Percentiles rank a stretch among this genome's conserved stretches.
These are phyloP conservation scores for Sequoia sempervirens DNA, from an alignment of 75 land plant genomes.

Conservation along the genomic window DNA sequence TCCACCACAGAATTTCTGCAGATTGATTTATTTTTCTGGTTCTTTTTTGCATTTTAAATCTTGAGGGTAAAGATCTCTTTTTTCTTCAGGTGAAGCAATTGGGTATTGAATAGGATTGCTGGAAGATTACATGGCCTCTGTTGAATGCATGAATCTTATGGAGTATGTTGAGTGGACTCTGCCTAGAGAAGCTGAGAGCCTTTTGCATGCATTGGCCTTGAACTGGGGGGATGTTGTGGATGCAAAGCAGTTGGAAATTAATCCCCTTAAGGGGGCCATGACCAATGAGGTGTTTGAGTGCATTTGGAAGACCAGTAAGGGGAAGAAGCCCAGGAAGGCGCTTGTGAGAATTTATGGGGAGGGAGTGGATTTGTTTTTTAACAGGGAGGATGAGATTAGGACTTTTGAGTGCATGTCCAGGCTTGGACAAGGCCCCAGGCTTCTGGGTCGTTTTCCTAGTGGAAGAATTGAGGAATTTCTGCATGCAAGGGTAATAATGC, in stretches of 20 bases:
- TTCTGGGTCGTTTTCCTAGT: conserved; percentile 71
- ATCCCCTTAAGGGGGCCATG: conserved; percentile 86
- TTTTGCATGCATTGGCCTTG: conserved; percentile 53
- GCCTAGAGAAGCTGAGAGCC: conserved; percentile 45
- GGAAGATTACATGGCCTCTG: not conserved
- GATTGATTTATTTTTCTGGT: not conserved
- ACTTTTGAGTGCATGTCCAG: conserved; percentile 91
- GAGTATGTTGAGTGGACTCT: not conserved
- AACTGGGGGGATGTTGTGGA: conserved; percentile 66
- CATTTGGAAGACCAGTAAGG: conserved; percentile 48
- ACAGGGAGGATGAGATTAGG: conserved; percentile 67
- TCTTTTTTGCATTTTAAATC: too few relatives aligned
- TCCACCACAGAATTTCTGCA: not conserved
- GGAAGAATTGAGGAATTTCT: conserved; percentile 95
- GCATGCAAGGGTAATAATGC: conserved; percentile 64
- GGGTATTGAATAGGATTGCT: not conserved
- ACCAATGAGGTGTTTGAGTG: conserved; percentile 88
- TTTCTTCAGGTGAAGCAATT: not conserved
- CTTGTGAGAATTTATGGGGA: conserved; percentile 83
- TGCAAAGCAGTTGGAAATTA: conserved; percentile 35
- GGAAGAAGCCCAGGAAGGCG: conserved; percentile 37
- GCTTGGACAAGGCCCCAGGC: conserved; percentile 77
- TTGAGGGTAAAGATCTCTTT: not conserved
- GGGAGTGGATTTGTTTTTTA: conserved; percentile 77
- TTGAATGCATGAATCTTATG: not conserved